These are phyloP conservation scores for Fusarium subtropicale DNA, from an alignment of 2,329 filamentous ascomycete genomes.

Conservation along the genomic window DNA sequence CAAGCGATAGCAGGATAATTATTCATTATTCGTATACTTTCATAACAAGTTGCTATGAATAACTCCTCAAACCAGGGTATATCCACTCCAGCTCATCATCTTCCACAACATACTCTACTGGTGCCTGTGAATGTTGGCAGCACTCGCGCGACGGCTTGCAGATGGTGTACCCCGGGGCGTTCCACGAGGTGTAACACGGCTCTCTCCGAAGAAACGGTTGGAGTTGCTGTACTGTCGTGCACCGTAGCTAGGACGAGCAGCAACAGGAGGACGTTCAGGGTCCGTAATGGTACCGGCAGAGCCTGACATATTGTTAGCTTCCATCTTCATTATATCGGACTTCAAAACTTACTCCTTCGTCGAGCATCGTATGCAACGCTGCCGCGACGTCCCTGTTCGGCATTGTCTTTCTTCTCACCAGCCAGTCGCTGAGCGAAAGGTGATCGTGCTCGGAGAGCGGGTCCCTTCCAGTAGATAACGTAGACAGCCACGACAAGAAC, in stretches of 20 bases:
- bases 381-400: slow-evolving; percentile 47
- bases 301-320: slow-evolving; percentile 36
- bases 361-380: slow-evolving; percentile 44
- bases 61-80: slow-evolving; percentile 8
- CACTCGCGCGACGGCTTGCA: slow-evolving; percentile 47
- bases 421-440: slow-evolving; percentile 74
- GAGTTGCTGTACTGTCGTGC: slow-evolving; percentile 54
- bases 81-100: neutral
- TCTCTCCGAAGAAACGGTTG: slow-evolving; percentile 57
- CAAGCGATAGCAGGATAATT: neutral
- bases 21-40: neutral
- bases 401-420: slow-evolving; percentile 52
- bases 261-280: slow-evolving; percentile 26
- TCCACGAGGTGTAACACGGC: slow-evolving; percentile 53
- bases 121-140: neutral
- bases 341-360: slow-evolving; percentile 46
- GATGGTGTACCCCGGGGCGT: slow-evolving; percentile 55
- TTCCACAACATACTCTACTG: neutral
- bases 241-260: slow-evolving; percentile 32
- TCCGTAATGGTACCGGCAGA: slow-evolving; percentile 34
- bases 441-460: slow-evolving; percentile 68
- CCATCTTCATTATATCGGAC: rapidly evolving
- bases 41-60: neutral
- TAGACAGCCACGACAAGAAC: slow-evolving; percentile 73
- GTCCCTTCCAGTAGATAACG: slow-evolving; percentile 74